Evolutionary conservation across 1,284 basidiomycete species (phyloP), one percentile per base, ranked within the genome.

Genomic region (Melampsora americana): DNA sequence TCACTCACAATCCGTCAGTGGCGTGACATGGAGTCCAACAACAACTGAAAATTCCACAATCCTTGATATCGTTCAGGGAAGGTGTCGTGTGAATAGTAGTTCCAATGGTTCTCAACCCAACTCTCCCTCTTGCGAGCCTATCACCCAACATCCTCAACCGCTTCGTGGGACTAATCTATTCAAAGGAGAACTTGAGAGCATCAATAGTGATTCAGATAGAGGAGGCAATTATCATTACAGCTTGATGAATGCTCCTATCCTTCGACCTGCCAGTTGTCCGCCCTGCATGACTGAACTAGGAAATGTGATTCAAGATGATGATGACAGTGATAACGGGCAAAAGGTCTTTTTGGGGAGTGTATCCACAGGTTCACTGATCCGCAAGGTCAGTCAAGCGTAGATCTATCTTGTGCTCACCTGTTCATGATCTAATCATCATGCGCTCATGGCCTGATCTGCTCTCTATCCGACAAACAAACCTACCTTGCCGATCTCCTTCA

Each of bases 241-340:
- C 26, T 23, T 32, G 32, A 66, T 32, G 60, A 26, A 23, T 18
- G 60, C 3, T 16, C 60, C 28, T 65, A 3, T 66, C 48, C 70
- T 60, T 28, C 39, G 70, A 3, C 70, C 62, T 39, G 62, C 71
- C 7, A 74, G 71, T 74, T 66, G 64, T 60, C 71, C 71, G 56
- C 71, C 71, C 5, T 39, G 71, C 32, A 66, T 66, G 62, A 66
- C 32, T 42, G 62, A 66, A 59, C 59, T 64, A 20, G 42, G 59
- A 18, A 74, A 74, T 32, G 71, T 74, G 35, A 66, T 74, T 42
- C 61, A 66, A 42, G 71, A 74, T 46, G 71, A 74, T 39, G 70
- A 72, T 23, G 71, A 74, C 32, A 62, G 66, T 39, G 70, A 72
- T 23, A 62, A 74, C 44, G 71, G 71, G 20, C 71, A 39, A n/a